Conservation (phyloP, 2,329 filamentous ascomycete genomes). For the Amylocarpus encephaloides region DNA sequence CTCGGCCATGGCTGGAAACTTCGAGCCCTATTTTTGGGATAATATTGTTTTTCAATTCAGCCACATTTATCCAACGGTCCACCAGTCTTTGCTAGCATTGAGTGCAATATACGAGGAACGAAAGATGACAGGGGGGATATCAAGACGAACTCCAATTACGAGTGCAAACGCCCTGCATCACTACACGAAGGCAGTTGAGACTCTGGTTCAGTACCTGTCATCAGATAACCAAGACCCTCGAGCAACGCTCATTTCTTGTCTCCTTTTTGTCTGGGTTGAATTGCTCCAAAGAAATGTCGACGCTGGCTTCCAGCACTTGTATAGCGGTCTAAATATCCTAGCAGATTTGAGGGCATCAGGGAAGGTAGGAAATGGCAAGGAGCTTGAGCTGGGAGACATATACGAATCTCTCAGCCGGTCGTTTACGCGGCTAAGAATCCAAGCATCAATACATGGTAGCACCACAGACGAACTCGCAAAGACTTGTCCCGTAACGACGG, state of each 20-base stretch:
- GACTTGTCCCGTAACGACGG: neutral
- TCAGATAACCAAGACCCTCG: conserved; percentile 3
- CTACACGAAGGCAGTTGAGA: conserved; percentile 13
- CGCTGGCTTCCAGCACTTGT: conserved; percentile 10
- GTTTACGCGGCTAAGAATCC: conserved; percentile 5
- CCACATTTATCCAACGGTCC: conserved; percentile 9
- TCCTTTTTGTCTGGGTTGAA: conserved; percentile 19
- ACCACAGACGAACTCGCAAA: neutral
- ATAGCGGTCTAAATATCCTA: conserved; percentile 10
- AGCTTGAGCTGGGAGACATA: conserved; percentile 1
- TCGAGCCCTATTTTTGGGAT: conserved; percentile 17
- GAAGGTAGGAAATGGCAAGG: neutral
- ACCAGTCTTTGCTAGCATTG: conserved; percentile 10
- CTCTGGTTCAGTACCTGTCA: conserved; percentile 7
- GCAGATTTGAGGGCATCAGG: neutral
- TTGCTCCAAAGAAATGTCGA: conserved; percentile 11
- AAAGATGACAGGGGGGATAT: neutral
- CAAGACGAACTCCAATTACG: conserved; percentile 25
- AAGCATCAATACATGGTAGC: conserved; percentile 7
- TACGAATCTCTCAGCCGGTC: conserved; percentile 4
- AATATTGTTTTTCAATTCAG: conserved; percentile 10
- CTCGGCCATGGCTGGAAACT: conserved; percentile 16
- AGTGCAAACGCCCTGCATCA: conserved; percentile 3
- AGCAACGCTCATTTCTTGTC: conserved; percentile 10
- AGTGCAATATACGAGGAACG: conserved; percentile 12